Base-by-base conservation (phyloP, 108 stramenopile genomes). In the Cyclostephanos tholiformis region DNA sequence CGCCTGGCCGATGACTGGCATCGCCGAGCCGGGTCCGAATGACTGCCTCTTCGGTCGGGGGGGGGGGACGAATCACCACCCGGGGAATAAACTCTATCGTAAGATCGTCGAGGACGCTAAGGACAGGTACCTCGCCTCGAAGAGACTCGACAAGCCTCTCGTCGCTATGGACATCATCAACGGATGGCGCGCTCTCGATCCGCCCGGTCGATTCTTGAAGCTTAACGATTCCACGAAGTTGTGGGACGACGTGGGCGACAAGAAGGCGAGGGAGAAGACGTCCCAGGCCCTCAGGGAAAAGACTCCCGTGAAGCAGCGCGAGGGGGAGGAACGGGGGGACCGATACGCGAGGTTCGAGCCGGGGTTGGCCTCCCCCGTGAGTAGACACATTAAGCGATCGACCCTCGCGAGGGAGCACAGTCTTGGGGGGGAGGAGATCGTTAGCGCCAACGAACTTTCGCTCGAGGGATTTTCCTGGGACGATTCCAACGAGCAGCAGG, bases 171-270 rank as follows among this genome's bases (percentile, higher is more conserved):
- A 89, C 26, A 92, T 95, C 67, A 90, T 95, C 43, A 65, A 82
- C 4, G 49, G 77, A 17, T 95, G 94, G 94, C 59, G 94, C 23
- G 80, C 60, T 0, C 82, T 91, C 68, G 60, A 87, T 22, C 94
- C 94, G 4, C 94, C 91, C 11, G 94, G 94, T 30, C 72, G 94
- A 13, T 95, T 95, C 63, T 83, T 95, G 27, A 95, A 95, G 61
- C 77, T 87, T 30, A 83, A 92, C 66, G 89, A 91, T 27, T 76
- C 70, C 65, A 91, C 90, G 13, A 87, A 87, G 29, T 66, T 86
- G 17, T 95, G 94, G 94, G 26, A 67, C 56, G 94, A 95, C 77
- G 91, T 95, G 26, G 94, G 94, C 13, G 91, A 95, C 69, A 91
- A 89, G 52, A 92, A 91, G 69, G 93, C 89, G 11, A 67, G 93